Base-by-base conservation (phyloP, 768 basidiomycete genomes). In the Clitopilus passeckerianus region DNA sequence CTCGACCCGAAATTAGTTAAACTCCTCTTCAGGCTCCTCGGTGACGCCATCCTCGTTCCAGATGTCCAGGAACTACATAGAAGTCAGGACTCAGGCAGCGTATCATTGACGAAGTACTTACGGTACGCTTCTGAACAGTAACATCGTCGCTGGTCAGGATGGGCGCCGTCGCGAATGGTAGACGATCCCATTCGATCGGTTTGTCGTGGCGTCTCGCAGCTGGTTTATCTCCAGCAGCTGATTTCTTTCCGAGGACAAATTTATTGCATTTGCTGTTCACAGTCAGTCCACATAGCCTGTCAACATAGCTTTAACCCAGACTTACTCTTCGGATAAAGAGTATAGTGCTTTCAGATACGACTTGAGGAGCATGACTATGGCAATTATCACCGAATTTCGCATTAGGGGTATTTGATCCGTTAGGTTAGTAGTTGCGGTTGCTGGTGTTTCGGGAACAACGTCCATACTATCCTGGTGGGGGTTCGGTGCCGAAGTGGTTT, bases 241-340 rank as follows among this genome's bases (percentile, higher is more conserved):
- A 92, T 74, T 98, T 98, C 81, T 98, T 98, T 18, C 90, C 90
- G 5, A 86, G 72, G 4, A 86, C 81, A 68, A 91, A 97, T 72
- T 95, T 98, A 52, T 81, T 78, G 64, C 94, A 94, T 90, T 97
- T 98, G 46, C 95, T 97, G 59, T 22, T 18, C 53, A 12, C 1
- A 7, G 18, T 22, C 57, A 34, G 30, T 57, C 64, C 44, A 62
- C 22, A 33, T 14, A 18, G 5, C 15, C 54, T 41, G 8, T 44
- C 57, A 27, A 14, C 1, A 22, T 10, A 24, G 30, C 14, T 44
- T 55, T 57, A 35, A 41, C 33, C 20, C 20, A 62, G 56, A 78
- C 90, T 60, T 69, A 96, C 95, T 97, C 95, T 77, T 98, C 95
- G 1, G 92, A 89, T 37, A 98, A 71, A 1, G 87, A 85, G 68